Percentiles rank a stretch among this genome's conserved stretches.
These are phyloP conservation scores for Cephalotrichum gorgonifer DNA, from an alignment of 2,329 filamentous ascomycete genomes.

Conservation along the genomic window DNA sequence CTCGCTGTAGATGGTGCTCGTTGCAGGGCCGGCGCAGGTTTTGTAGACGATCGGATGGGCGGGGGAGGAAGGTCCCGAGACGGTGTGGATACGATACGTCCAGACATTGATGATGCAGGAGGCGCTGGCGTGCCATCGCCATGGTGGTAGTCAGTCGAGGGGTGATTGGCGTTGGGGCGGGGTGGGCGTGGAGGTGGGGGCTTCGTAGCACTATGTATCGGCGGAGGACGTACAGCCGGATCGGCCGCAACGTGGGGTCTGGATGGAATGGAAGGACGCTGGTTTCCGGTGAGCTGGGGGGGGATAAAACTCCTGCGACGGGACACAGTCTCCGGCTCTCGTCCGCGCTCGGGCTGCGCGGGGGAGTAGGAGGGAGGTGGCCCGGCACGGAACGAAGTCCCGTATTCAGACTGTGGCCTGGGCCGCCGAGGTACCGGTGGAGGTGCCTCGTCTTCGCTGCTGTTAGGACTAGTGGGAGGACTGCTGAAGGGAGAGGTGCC, in stretches of 20 bases:
- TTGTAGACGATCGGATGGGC: conserved; percentile 15
- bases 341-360: not conserved
- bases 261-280: conserved; percentile 36
- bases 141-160: not conserved
- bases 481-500: conserved; percentile 74
- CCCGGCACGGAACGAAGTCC: conserved; percentile 23
- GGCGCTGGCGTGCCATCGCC: conserved; percentile 12
- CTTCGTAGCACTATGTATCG: conserved; percentile 14
- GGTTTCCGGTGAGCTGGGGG: conserved; percentile 31
- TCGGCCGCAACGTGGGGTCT: conserved; percentile 29
- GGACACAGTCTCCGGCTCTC: not conserved
- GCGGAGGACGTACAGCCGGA: conserved; percentile 10
- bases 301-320: conserved; percentile 22
- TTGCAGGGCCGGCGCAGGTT: not conserved
- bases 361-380: conserved; percentile 37
- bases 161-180: conserved; percentile 2
- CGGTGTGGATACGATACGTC: conserved; percentile 11
- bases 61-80: conserved; percentile 10
- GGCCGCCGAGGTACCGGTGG: conserved; percentile 39
- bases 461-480: conserved; percentile 65
- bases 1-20: not conserved
- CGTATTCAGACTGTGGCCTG: conserved; percentile 27
- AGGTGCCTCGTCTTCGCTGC: conserved; percentile 37
- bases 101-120: conserved; percentile 14
- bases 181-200: conserved; percentile 19